Conservation (phyloP, 306 rosid species). For the Fragaria iinumae region DNA sequence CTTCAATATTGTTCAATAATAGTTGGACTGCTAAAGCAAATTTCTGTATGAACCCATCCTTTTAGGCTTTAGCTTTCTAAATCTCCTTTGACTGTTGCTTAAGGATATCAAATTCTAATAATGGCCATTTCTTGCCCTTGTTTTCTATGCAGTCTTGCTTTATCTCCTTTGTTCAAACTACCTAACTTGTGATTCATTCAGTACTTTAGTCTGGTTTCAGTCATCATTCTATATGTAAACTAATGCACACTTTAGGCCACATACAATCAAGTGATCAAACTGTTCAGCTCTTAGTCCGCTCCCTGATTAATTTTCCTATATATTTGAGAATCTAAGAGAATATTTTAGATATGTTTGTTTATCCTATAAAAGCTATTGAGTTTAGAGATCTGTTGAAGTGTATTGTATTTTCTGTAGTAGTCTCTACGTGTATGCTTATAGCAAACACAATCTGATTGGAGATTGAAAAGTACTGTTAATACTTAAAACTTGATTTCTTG, state of each 20-base stretch:
- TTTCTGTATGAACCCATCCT: slow-evolving; percentile 24
- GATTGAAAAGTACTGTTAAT: slow-evolving; percentile 14
- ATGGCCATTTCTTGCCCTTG: slow-evolving; percentile 23
- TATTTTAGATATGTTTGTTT: slow-evolving; percentile 27
- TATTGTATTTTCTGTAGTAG: slow-evolving; percentile 7
- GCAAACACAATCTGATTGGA: neutral
- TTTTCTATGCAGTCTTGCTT: slow-evolving; percentile 24
- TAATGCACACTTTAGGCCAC: slow-evolving; percentile 22
- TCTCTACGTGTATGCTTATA: slow-evolving; percentile 11
- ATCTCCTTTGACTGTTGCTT: slow-evolving; percentile 30
- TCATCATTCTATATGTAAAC: slow-evolving; percentile 29
- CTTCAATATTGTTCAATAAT: neutral
- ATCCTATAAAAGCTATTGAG: slow-evolving; percentile 19
- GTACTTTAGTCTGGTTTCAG: slow-evolving; percentile 20
- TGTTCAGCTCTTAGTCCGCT: slow-evolving; percentile 17
- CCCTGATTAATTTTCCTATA: slow-evolving; percentile 17
- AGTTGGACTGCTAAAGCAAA: neutral
- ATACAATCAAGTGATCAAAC: slow-evolving; percentile 26
- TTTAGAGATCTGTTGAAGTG: slow-evolving; percentile 29
- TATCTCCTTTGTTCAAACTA: slow-evolving; percentile 28
- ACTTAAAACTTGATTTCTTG: neutral
- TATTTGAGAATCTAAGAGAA: slow-evolving; percentile 33
- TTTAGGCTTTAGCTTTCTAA: slow-evolving; percentile 26
- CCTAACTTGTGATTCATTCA: slow-evolving; percentile 24
- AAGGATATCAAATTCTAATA: slow-evolving; percentile 18